These are phyloP conservation scores for Juglanconis oblonga DNA, from an alignment of 2,329 filamentous ascomycete species.

Conservation along the genomic window DNA sequence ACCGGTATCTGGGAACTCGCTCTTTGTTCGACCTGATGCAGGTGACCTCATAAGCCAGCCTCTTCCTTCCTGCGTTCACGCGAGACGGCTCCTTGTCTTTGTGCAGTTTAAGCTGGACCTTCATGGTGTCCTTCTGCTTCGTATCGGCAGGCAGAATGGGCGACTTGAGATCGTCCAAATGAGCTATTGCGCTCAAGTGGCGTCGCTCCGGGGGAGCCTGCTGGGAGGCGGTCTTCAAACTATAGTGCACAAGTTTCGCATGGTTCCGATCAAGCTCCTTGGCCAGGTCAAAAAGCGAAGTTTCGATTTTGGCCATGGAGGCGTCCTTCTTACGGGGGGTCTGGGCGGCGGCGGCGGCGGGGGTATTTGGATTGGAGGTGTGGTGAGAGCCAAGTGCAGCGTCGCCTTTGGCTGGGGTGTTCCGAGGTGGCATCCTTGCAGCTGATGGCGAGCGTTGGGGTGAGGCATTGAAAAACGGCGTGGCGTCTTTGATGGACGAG, in stretches of 20 bases:
- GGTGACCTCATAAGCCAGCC: constrained; percentile 38
- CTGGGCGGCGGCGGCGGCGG: constrained; percentile 23
- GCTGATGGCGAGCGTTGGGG: not conserved
- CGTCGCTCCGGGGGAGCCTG: constrained; percentile 34
- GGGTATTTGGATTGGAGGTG: constrained; percentile 21
- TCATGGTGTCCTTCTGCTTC: constrained; percentile 34
- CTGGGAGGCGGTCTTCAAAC: constrained; percentile 42
- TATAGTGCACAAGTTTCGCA: constrained; percentile 41
- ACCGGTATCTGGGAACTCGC: constrained; percentile 56
- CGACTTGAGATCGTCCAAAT: constrained; percentile 43
- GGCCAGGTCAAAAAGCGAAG: constrained; percentile 36
- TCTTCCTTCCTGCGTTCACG: constrained; percentile 42
- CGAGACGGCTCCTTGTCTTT: constrained; percentile 34
- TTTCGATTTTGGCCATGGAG: constrained; percentile 42
- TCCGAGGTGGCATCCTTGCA: not conserved
- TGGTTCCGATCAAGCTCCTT: constrained; percentile 45
- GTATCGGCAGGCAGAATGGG: constrained; percentile 10
- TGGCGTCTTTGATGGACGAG: not conserved
- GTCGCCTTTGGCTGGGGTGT: not conserved
- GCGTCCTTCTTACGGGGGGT: constrained; percentile 37
- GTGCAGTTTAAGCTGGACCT: constrained; percentile 53
- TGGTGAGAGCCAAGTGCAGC: not conserved
- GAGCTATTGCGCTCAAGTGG: constrained; percentile 41
- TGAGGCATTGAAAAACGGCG: not conserved
- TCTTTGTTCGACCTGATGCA: constrained; percentile 48